Percentiles rank a stretch among this genome's conserved stretches.
Conservation (phyloP, 768 basidiomycete genomes). For the Lyophyllum decastes region DNA sequence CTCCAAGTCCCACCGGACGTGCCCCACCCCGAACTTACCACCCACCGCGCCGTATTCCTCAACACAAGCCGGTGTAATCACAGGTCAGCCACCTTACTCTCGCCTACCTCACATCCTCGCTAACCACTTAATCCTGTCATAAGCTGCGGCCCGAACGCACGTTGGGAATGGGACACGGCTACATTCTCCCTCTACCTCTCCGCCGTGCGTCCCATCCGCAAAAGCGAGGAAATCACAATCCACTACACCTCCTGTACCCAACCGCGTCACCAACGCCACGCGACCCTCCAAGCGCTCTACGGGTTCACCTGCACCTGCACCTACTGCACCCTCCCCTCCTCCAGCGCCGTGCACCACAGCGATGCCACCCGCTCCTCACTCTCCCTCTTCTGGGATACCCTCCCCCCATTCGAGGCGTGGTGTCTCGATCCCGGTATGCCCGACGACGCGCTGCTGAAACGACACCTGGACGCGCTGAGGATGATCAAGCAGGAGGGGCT, state of each 20-base stretch:
- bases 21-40: conserved; percentile 23
- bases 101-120: not conserved
- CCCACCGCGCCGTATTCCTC: conserved; percentile 37
- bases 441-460: conserved; percentile 30
- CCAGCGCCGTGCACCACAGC: conserved; percentile 18
- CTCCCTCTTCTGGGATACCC: conserved; percentile 22
- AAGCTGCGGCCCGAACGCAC: conserved; percentile 43
- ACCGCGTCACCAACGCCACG: conserved; percentile 21
- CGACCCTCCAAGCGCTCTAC: conserved; percentile 24
- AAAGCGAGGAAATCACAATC: conserved; percentile 40
- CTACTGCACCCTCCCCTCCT: conserved; percentile 21
- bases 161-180: conserved; percentile 34
- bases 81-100: conserved; percentile 29
- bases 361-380: conserved; percentile 31
- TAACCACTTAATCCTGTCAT: not conserved
- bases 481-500: conserved; percentile 36
- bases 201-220: conserved; percentile 33
- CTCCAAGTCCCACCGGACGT: conserved; percentile 23
- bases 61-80: conserved; percentile 39
- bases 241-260: conserved; percentile 29
- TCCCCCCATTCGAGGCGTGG: conserved; percentile 37
- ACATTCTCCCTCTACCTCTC: conserved; percentile 33
- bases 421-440: conserved; percentile 26
- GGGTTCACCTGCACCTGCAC: conserved; percentile 35
- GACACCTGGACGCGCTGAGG: conserved; percentile 29